A percentile compares a stretch with the other conserved stretches of the same genome.
Evolutionary conservation across 805 yeast genomes (phyloP).

Genomic region (Cyberlindnera euphorbiiphila): DNA sequence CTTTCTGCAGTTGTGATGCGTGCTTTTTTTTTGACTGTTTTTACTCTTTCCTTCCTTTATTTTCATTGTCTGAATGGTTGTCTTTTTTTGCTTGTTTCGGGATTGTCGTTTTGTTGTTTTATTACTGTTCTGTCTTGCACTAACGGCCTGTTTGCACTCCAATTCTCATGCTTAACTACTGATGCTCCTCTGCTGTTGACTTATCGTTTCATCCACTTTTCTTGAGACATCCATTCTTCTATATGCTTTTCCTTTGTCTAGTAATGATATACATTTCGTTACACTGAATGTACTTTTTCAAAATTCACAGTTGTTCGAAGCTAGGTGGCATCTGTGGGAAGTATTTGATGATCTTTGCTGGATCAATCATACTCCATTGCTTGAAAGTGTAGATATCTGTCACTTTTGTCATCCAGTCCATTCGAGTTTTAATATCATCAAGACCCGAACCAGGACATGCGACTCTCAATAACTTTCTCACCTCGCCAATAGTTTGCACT

Average conservation of each 20-base stretch:
- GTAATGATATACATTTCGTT: background rate
- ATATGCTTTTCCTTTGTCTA: background rate
- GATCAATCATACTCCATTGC: slow-evolving; percentile 53
- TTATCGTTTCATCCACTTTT: no score
- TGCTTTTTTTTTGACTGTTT: background rate
- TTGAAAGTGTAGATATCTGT: slow-evolving; percentile 58
- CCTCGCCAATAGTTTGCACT: slow-evolving; percentile 53
- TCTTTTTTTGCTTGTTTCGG: no score
- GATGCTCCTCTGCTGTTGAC: no score
- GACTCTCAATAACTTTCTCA: slow-evolving; percentile 48
- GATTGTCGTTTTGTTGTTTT: no score
- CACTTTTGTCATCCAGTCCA: slow-evolving; percentile 65
- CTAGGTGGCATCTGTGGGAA: slow-evolving; percentile 52
- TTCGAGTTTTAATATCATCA: slow-evolving; percentile 51
- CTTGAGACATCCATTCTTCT: no score
- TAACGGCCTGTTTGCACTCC: no score
- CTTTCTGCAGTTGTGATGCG: no score
- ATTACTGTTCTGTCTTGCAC: no score
- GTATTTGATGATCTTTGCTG: slow-evolving; percentile 11
- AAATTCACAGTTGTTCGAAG: slow-evolving; percentile 9
- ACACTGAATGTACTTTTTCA: background rate
- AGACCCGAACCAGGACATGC: slow-evolving; percentile 42
- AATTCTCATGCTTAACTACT: no score
- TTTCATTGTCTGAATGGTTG: background rate
- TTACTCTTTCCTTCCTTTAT: background rate